Base-by-base conservation (phyloP, 2,329 filamentous ascomycete species). In the Arthrobotrys musiformis region DNA sequence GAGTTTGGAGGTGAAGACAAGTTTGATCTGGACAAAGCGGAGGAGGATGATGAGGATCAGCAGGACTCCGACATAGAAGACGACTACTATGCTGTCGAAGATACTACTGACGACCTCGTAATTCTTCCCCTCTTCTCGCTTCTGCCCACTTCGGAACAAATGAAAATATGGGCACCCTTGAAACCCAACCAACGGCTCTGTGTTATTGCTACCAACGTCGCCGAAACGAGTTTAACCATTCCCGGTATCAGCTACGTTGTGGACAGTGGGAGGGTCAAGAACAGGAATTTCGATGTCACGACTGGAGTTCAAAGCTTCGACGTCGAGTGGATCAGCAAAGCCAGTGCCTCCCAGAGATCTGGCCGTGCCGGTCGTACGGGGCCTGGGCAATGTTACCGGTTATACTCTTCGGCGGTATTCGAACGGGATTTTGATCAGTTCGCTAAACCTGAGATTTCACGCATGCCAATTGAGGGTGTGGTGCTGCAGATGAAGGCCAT, bases 251-350 rank as follows among this genome's bases (percentile, higher is more conserved):
- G 93, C 76, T 99, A 97, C 82, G 95, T 99, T 7, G 97, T 99
- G 79, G 94, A 98, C 83, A 94, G 92, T 79, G 95, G 95, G 35
- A 88, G 96, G 60, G 91, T 92, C 37, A 99, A 99, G 83, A 94
- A 97, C 83, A 91, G 94, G 79, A 92, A 91, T 72, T 98, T 95
- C 81, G 92, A 98, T 82, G 87, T 89, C n/a, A 85, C 89, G 9
- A 97, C 92, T 7, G 94, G 94, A 2, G 94, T 99, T 0, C 95
- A 99, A 83, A 97, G 92, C 82, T 99, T 97, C 82, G 92, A 97
- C 81, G 89, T 99, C 64, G 91, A 92, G 44, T 99, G 94, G 93
- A 96, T 98, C 82, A 97, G 94, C 85, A 98, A 99, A 85, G 95
- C 95, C 28, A 97, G 93, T 82, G 94, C 95, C 6, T 92, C 90